Percentiles rank a stretch among this genome's conserved stretches.
phyloP scores from a whole-genome alignment of 352 stramenopile genomes.

The Pythium dissimile region DNA sequence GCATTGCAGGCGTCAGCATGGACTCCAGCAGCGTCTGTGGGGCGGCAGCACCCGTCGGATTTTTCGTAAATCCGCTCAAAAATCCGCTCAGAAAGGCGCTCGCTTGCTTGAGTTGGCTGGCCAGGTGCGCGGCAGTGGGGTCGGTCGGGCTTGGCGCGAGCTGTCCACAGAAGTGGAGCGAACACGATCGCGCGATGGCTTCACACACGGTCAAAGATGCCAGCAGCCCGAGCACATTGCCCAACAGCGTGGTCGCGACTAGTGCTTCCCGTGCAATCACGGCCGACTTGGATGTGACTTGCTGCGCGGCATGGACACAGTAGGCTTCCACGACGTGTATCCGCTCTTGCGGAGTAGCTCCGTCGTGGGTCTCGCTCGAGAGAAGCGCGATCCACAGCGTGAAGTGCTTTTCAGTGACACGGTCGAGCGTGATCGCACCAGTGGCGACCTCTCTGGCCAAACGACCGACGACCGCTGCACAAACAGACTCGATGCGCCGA shows the following conservation, averaged over 20 bases:
- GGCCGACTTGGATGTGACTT: neutral
- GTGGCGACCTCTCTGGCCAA: neutral
- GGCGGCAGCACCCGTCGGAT: neutral
- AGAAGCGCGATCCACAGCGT: constrained; percentile 9
- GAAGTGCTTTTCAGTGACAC: neutral
- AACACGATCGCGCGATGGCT: neutral
- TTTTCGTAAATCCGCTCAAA: constrained; percentile 5
- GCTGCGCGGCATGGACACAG: neutral
- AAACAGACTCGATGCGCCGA: neutral
- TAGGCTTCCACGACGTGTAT: constrained; percentile 12
- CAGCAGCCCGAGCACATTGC: constrained; percentile 6
- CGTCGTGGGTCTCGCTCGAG: constrained; percentile 2
- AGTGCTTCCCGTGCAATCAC: neutral
- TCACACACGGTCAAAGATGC: constrained; percentile 7
- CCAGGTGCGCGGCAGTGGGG: neutral
- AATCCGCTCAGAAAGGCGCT: constrained; percentile 10
- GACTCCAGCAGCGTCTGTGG: constrained; percentile 8
- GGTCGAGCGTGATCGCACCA: neutral
- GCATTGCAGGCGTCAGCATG: constrained; percentile 3
- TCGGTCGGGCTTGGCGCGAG: neutral
- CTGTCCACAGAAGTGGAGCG: neutral
- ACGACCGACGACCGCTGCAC: neutral
- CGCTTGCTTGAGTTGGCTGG: neutral
- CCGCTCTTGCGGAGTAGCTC: constrained; percentile 2
- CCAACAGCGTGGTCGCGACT: neutral